A percentile compares a stretch with the other conserved stretches of the same genome.
phyloP scores from a whole-genome alignment of 2,329 filamentous ascomycete genomes.

The Fusarium brevicatenulatum region DNA sequence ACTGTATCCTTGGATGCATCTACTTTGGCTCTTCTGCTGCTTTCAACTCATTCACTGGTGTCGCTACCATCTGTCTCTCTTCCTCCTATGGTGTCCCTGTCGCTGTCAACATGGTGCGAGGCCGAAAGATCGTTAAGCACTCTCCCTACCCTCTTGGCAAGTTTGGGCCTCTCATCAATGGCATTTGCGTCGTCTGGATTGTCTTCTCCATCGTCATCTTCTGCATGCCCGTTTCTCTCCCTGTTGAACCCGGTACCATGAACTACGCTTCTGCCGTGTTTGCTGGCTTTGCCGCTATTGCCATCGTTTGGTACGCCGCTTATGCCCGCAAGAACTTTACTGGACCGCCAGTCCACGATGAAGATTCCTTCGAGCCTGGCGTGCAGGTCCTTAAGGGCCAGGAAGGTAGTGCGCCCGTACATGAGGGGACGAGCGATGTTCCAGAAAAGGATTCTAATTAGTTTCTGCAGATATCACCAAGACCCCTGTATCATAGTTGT shows the following conservation, averaged over 20 bases:
- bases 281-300: constrained; percentile 68
- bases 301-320: constrained; percentile 70
- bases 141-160: constrained; percentile 75
- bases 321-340: constrained; percentile 72
- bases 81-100: constrained; percentile 82
- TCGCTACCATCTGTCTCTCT: constrained; percentile 81
- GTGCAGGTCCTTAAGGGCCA: constrained; percentile 35
- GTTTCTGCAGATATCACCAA: not conserved
- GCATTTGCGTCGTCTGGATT: constrained; percentile 76
- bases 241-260: constrained; percentile 67
- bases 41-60: constrained; percentile 83
- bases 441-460: constrained; percentile 34
- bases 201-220: constrained; percentile 75
- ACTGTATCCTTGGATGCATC: constrained; percentile 78
- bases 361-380: constrained; percentile 21
- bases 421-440: constrained; percentile 13
- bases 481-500: constrained; percentile 13
- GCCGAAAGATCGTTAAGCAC: constrained; percentile 71
- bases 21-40: constrained; percentile 82
- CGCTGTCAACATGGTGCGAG: constrained; percentile 73
- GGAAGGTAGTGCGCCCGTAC: constrained; percentile 6
- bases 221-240: constrained; percentile 75
- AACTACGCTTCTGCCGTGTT: constrained; percentile 76
- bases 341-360: constrained; percentile 56
- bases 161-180: constrained; percentile 75